A percentile compares a stretch with the other conserved stretches of the same genome.
phyloP scores from a whole-genome alignment of 495 filamentous ascomycete genomes.

The Aspergillus homomorphus region DNA sequence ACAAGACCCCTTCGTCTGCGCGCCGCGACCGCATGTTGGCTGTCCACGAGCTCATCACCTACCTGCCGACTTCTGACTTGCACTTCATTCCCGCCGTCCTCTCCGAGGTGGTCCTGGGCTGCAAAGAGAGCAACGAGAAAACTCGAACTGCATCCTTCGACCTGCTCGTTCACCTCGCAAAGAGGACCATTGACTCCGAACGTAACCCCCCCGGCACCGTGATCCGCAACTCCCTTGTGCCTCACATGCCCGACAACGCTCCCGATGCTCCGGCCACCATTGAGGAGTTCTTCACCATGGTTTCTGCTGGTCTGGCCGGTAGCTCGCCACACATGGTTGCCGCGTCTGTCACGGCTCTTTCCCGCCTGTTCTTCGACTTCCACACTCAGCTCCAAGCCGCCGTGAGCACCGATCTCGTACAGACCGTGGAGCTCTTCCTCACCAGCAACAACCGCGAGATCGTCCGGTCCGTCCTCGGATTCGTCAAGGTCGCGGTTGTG shows the following conservation, averaged over 20 bases:
- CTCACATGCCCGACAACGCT: conserved; percentile 76
- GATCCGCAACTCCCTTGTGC: conserved; percentile 79
- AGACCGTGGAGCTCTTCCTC: conserved; percentile 91
- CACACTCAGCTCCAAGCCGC: conserved; percentile 52
- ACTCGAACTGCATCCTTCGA: conserved; percentile 86
- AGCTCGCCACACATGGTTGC: conserved; percentile 92
- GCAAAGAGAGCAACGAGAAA: conserved; percentile 96
- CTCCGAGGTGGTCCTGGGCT: conserved; percentile 87
- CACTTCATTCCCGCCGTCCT: conserved; percentile 91
- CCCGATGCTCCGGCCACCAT: conserved; percentile 73
- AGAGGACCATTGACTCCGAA: conserved; percentile 62
- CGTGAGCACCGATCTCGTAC: conserved; percentile 73
- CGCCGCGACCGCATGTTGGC: conserved; percentile 80
- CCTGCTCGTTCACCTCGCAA: conserved; percentile 81
- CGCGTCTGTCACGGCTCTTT: conserved; percentile 87
- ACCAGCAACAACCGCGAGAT: conserved; percentile 95
- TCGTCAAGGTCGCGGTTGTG: conserved; percentile 93
- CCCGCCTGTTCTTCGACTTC: conserved; percentile 89
- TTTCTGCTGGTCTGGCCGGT: conserved; percentile 89
- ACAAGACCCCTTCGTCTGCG: conserved; percentile 80
- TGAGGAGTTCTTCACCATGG: conserved; percentile 98
- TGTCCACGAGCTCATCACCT: conserved; percentile 71
- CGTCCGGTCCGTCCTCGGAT: conserved; percentile 86
- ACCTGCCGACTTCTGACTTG: conserved; percentile 69
- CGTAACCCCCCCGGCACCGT: conserved; percentile 59